Conservation (phyloP, 2,329 filamentous ascomycete genomes). For the Periconia digitata region DNA sequence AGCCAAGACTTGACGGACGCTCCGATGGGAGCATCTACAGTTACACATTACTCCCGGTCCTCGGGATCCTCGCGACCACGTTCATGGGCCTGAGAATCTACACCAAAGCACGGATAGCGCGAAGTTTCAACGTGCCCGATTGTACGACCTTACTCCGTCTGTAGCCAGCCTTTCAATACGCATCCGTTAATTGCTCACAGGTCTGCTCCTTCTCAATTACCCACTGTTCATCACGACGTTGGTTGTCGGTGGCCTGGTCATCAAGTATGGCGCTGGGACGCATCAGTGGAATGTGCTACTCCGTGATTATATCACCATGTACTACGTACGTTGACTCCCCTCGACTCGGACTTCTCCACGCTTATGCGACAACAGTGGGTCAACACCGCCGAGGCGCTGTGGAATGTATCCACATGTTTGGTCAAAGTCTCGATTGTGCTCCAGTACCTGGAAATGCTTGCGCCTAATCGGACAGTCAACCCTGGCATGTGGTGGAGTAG, state of each 20-base stretch:
- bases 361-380: background rate
- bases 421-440: background rate
- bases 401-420: background rate
- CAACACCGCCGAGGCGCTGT: background rate
- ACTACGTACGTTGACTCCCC: background rate
- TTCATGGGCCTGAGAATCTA: background rate
- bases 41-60: background rate
- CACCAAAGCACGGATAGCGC: background rate
- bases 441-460: conserved; percentile 1
- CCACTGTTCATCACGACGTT: background rate
- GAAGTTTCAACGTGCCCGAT: background rate
- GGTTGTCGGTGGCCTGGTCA: background rate
- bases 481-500: background rate
- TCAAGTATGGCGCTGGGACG: background rate
- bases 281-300: background rate
- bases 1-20: background rate
- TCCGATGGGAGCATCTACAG: background rate
- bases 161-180: no score
- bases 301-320: background rate
- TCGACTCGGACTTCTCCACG: background rate
- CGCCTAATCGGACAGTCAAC: background rate
- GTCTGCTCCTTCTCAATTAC: background rate
- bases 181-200: background rate
- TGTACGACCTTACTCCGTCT: background rate
- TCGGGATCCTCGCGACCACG: background rate